phyloP scores from a whole-genome alignment of 2,329 filamentous ascomycete species.

The Colletotrichum lindemuthianum region DNA sequence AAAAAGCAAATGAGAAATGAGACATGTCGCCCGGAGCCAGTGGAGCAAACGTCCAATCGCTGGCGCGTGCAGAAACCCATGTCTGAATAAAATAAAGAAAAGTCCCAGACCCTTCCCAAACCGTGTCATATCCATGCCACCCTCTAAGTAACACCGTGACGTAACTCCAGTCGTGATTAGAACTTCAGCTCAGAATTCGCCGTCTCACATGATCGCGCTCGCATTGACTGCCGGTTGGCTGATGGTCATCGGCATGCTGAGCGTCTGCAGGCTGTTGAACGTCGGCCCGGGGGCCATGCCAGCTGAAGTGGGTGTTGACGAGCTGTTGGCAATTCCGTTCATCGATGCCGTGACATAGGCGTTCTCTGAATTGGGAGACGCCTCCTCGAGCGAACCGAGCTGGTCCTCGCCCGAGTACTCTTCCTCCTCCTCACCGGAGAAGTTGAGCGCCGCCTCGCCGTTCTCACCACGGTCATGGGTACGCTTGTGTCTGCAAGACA shows the following conservation, averaged over 20 bases:
- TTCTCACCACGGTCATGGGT: slow-evolving; percentile 74
- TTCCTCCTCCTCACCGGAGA: slow-evolving; percentile 87
- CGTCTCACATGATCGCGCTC: slow-evolving; percentile 55
- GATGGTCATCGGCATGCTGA: slow-evolving; percentile 73
- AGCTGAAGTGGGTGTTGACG: slow-evolving; percentile 40
- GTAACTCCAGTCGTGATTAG: slow-evolving; percentile 35
- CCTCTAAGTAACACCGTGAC: slow-evolving; percentile 35
- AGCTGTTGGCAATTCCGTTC: slow-evolving; percentile 53
- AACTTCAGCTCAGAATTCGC: slow-evolving; percentile 19
- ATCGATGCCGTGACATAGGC: slow-evolving; percentile 68
- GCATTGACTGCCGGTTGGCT: slow-evolving; percentile 63
- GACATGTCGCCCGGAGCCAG: slow-evolving; percentile 25
- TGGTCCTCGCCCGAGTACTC: slow-evolving; percentile 86
- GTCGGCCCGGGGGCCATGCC: slow-evolving; percentile 43
- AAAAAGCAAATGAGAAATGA: slow-evolving; percentile 9
- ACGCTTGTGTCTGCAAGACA: slow-evolving; percentile 82
- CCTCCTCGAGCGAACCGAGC: slow-evolving; percentile 81
- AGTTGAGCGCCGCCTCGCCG: slow-evolving; percentile 65
- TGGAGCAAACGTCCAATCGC: slow-evolving; percentile 27
- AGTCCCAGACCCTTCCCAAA: slow-evolving; percentile 29
- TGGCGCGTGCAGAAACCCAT: slow-evolving; percentile 32
- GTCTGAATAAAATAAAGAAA: slow-evolving; percentile 31
- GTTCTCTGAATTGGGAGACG: slow-evolving; percentile 76
- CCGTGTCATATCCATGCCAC: slow-evolving; percentile 35
- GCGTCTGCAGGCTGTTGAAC: slow-evolving; percentile 68